phyloP scores from a whole-genome alignment of 352 stramenopile genomes.

The Phytophthora sp. region DNA sequence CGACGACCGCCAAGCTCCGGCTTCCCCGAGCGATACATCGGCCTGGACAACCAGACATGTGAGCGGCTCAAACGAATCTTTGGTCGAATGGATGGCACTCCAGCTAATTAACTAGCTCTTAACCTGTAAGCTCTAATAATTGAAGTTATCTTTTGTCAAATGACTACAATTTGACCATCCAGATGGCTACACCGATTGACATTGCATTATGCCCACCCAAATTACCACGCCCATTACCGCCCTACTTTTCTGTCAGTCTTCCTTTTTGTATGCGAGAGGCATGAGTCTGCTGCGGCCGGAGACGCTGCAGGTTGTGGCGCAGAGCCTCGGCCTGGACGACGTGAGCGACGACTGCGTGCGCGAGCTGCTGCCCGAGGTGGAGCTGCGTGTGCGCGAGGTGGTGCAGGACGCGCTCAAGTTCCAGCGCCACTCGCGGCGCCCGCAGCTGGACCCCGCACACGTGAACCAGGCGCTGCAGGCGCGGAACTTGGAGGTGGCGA shows the following conservation, averaged over 20 bases:
- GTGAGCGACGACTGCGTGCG: slow-evolving; percentile 68
- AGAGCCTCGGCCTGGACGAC: slow-evolving; percentile 78
- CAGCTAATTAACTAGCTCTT: neutral
- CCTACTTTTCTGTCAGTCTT: slow-evolving; percentile 19
- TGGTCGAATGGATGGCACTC: slow-evolving; percentile 54
- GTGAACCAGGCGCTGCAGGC: slow-evolving; percentile 81
- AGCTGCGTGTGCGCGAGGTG: slow-evolving; percentile 82
- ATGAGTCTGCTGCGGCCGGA: slow-evolving; percentile 84
- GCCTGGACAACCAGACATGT: slow-evolving; percentile 76
- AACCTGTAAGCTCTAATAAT: neutral
- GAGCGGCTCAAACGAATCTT: slow-evolving; percentile 83
- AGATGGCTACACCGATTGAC: no score
- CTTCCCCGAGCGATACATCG: slow-evolving; percentile 80
- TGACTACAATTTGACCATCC: neutral
- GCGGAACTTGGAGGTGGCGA: slow-evolving; percentile 75
- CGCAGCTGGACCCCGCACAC: slow-evolving; percentile 63
- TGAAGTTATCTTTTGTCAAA: slow-evolving; percentile 1
- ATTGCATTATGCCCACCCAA: neutral
- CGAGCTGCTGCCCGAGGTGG: slow-evolving; percentile 77
- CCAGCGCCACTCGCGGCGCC: slow-evolving; percentile 67
- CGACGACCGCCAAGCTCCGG: slow-evolving; percentile 53
- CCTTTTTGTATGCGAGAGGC: slow-evolving; percentile 12
- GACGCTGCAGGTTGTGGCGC: slow-evolving; percentile 71
- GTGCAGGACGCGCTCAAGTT: slow-evolving; percentile 90
- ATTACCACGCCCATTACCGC: neutral